phyloP scores from a whole-genome alignment of 768 basidiomycete genomes.

The Baorangia bicolor region DNA sequence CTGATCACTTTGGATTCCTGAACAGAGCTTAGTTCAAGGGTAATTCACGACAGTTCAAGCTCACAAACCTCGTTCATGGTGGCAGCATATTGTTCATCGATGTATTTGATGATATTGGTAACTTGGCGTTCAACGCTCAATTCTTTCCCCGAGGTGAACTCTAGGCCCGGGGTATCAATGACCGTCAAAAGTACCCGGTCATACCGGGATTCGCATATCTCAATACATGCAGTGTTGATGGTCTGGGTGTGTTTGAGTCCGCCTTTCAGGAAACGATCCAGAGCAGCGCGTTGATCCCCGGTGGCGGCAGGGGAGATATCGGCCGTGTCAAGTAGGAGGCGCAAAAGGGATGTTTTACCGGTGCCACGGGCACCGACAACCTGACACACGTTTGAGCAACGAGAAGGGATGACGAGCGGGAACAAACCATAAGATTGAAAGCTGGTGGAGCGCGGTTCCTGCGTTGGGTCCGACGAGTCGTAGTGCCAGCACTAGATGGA shows the following conservation, averaged over 20 bases:
- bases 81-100: slow-evolving; percentile 80
- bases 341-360: slow-evolving; percentile 82
- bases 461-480: slow-evolving; percentile 59
- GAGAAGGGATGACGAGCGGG: neutral
- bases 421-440: slow-evolving; percentile 80
- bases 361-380: slow-evolving; percentile 79
- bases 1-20: slow-evolving; percentile 89
- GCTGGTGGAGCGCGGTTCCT: slow-evolving; percentile 67
- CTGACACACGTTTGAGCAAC: slow-evolving; percentile 36
- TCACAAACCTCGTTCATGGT: slow-evolving; percentile 76
- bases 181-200: slow-evolving; percentile 78
- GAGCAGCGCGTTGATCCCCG: slow-evolving; percentile 62
- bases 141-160: slow-evolving; percentile 71
- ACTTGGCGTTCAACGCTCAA: slow-evolving; percentile 80
- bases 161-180: slow-evolving; percentile 84
- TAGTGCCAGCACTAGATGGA: slow-evolving; percentile 33
- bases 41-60: neutral
- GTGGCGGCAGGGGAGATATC: slow-evolving; percentile 80
- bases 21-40: neutral
- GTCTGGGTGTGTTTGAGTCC: slow-evolving; percentile 56
- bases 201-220: slow-evolving; percentile 81
- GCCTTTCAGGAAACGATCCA: slow-evolving; percentile 65
- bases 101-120: slow-evolving; percentile 67
- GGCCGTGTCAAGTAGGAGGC: slow-evolving; percentile 79
- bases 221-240: slow-evolving; percentile 69